Conservation (phyloP, 2,329 filamentous ascomycete genomes). For the Botrytis hyacinthi region DNA sequence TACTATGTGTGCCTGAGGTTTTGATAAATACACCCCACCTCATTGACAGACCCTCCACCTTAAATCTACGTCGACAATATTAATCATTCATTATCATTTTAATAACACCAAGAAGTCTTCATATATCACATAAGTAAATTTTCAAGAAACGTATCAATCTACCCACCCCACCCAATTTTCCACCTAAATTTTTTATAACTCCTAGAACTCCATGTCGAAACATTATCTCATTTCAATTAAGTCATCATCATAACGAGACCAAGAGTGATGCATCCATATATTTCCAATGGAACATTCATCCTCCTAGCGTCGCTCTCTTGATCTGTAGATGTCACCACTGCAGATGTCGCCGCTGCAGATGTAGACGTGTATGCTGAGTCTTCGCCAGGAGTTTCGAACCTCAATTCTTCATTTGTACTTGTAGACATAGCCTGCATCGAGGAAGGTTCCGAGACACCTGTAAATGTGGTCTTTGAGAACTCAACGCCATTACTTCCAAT, state of each 20-base stretch:
- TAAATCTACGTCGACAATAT: neutral
- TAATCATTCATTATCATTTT: neutral
- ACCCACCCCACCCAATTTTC: neutral
- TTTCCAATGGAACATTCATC: neutral
- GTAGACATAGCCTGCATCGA: conserved; percentile 29
- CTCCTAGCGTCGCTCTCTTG: too few relatives aligned
- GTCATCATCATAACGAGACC: neutral
- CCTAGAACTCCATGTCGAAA: neutral
- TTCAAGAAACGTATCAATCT: neutral
- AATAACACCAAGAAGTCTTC: neutral
- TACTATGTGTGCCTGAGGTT: conserved; percentile 5
- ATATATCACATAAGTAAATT: neutral
- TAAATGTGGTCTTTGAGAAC: conserved; percentile 25
- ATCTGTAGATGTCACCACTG: neutral
- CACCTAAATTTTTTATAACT: neutral
- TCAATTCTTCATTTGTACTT: conserved; percentile 22
- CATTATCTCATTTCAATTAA: neutral
- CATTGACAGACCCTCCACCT: neutral
- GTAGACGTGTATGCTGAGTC: neutral
- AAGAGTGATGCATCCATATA: neutral
- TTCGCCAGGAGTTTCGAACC: neutral
- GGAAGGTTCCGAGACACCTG: conserved; percentile 27
- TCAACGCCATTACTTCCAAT: conserved; percentile 50
- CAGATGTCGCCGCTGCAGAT: neutral
- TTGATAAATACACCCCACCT: neutral